Evolutionary conservation across 768 basidiomycete genomes (phyloP).

Genomic region (Tephrocybe sp.): DNA sequence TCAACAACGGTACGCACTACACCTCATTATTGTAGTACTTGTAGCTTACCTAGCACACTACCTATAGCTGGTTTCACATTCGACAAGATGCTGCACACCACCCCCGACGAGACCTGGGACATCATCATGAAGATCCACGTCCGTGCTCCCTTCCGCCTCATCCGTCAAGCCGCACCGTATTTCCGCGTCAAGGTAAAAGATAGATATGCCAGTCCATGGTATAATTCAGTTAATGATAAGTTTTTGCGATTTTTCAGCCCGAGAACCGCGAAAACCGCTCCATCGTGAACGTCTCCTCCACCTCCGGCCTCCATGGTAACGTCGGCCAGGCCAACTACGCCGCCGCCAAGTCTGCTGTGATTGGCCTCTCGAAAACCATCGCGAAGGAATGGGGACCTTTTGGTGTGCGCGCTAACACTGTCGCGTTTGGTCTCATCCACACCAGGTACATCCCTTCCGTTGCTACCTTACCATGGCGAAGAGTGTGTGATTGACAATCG

Average conservation of each 20-base stretch:
- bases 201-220: too few species aligned
- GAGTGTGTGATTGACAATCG: too few species aligned
- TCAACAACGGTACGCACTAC: constrained; percentile 66
- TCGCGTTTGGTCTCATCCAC: constrained; percentile 77
- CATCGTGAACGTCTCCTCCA: constrained; percentile 81
- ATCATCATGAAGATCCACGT: constrained; percentile 85
- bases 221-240: too few species aligned
- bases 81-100: constrained; percentile 88
- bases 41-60: background rate
- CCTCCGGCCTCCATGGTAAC: constrained; percentile 82
- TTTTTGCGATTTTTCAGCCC: too few species aligned
- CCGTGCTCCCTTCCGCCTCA: constrained; percentile 81
- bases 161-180: constrained; percentile 82
- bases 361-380: constrained; percentile 83
- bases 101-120: constrained; percentile 79
- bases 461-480: background rate
- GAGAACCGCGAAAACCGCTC: constrained; percentile 66
- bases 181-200: constrained; percentile 85
- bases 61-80: constrained; percentile 69
- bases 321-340: constrained; percentile 86
- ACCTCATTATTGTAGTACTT: background rate
- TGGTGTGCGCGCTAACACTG: constrained; percentile 79
- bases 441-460: constrained; percentile 51
- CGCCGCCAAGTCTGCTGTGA: constrained; percentile 74
- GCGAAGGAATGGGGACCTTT: constrained; percentile 87